Base-by-base conservation (phyloP, 2,329 filamentous ascomycete genomes). In the Claviceps paspali region DNA sequence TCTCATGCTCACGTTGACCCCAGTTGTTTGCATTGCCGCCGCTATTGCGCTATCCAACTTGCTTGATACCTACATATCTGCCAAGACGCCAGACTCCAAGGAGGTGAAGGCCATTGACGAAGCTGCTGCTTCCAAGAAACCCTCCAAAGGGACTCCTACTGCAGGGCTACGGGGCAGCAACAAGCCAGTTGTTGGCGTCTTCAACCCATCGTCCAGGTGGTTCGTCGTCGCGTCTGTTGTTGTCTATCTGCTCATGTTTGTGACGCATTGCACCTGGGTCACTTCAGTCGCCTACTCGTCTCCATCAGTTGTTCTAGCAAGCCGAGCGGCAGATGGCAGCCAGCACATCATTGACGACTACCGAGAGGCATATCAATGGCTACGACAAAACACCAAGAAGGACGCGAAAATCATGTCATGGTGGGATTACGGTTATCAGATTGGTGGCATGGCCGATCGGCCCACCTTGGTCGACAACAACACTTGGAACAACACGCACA, bases 401-500 rank as follows among this genome's bases (percentile, higher is more conserved):
- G 83, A 95, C 51, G 87, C 92, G 54, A 98, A 96, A 72, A 82
- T 98, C 56, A 96, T 96, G 88, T 91, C 87, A 1, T 98, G 91
- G 91, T 98, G 91, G 91, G 91, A 98, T 58, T 98, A 98, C 53
- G 91, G 91, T 47, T 98, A 98, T 66, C 91, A 98, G 64, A 98
- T 98, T 60, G 91, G 91, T 64, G 91, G 91, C 48, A 98, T 98
- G 91, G 91, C 91, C 35, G 91, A 98, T 59, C 76, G 91, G 38
- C 91, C 91, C 24, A 98, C 91, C 1, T 70, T 98, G 24, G 91
- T 98, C 24, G 91, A 98, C 68, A 98, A 98, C 70, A 98, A 98
- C 66, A 98, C 91, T 2, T 98, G 91, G 91, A 98, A 98, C 70
- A 98, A 98, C 67, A 98, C 91, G 6, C 91, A 98, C 59, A 98